A percentile compares a stretch with the other conserved stretches of the same genome.
These are phyloP conservation scores for Leccinum boreale DNA, from an alignment of 768 basidiomycete species.

Conservation along the genomic window DNA sequence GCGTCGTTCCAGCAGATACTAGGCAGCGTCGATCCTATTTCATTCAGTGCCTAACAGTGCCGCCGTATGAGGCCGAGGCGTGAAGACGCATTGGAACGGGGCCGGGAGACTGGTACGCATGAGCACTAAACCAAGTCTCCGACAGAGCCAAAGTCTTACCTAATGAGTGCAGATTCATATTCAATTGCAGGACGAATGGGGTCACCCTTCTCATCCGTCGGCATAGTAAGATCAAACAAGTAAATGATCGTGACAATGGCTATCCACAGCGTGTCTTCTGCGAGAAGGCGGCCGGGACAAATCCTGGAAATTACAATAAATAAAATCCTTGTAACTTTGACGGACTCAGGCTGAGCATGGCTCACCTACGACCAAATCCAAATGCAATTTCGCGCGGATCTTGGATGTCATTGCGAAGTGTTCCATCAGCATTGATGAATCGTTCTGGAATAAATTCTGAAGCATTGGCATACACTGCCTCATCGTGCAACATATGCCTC, in stretches of 20 bases:
- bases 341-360: neutral
- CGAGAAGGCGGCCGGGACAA: slow-evolving; percentile 4
- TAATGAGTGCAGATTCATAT: neutral
- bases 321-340: neutral
- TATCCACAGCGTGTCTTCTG: slow-evolving; percentile 5
- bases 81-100: neutral
- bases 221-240: slow-evolving; percentile 3
- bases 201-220: neutral
- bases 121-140: neutral
- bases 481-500: slow-evolving; percentile 7
- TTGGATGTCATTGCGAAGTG: neutral
- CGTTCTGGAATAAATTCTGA: slow-evolving; percentile 1
- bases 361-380: slow-evolving; percentile 6
- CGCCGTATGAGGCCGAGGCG: neutral
- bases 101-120: neutral
- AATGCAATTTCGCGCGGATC: slow-evolving; percentile 7
- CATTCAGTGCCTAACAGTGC: neutral
- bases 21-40: neutral
- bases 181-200: neutral
- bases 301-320: neutral
- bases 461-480: neutral
- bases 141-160: neutral
- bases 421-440: neutral
- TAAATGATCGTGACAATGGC: neutral
- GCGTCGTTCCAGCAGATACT: neutral